phyloP scores from a whole-genome alignment of 306 rosid species.

The Chamaecrista fasciculata region DNA sequence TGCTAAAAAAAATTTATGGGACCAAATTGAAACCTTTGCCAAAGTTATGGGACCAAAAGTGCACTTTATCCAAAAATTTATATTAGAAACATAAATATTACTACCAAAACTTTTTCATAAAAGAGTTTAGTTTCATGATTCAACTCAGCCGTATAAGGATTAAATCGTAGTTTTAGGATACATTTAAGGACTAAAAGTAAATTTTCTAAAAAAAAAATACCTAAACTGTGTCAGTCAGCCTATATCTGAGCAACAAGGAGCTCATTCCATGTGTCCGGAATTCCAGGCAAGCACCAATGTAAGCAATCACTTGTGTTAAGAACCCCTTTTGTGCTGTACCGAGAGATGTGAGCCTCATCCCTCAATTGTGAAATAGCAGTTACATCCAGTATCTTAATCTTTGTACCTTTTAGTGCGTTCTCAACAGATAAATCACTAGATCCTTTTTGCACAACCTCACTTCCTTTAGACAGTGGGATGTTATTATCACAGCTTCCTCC shows the following conservation, averaged over 20 bases:
- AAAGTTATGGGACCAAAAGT: too few relatives aligned
- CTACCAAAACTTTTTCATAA: too few relatives aligned
- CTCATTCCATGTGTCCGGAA: conserved; percentile 13
- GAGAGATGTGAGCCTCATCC: conserved; percentile 13
- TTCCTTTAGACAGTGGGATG: background rate
- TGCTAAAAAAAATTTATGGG: too few relatives aligned
- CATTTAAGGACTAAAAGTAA: too few relatives aligned
- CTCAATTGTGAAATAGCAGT: conserved; percentile 7
- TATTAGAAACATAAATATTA: too few relatives aligned
- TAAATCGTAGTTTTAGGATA: too few relatives aligned
- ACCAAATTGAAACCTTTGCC: too few relatives aligned
- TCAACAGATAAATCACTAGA: background rate
- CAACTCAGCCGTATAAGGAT: too few relatives aligned
- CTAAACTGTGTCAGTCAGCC: background rate
- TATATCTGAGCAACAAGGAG: conserved; percentile 1
- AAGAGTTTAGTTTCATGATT: too few relatives aligned
- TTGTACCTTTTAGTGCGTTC: background rate
- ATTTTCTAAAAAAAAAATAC: too few relatives aligned
- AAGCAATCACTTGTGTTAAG: background rate
- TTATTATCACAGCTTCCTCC: conserved; percentile 6
- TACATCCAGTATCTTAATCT: conserved; percentile 3
- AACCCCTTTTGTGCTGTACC: background rate
- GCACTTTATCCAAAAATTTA: too few relatives aligned
- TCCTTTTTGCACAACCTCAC: conserved; percentile 8
- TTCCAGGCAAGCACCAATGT: conserved; percentile 7